phyloP scores from a whole-genome alignment of 768 basidiomycete species.

The Boletus subparvulus region DNA sequence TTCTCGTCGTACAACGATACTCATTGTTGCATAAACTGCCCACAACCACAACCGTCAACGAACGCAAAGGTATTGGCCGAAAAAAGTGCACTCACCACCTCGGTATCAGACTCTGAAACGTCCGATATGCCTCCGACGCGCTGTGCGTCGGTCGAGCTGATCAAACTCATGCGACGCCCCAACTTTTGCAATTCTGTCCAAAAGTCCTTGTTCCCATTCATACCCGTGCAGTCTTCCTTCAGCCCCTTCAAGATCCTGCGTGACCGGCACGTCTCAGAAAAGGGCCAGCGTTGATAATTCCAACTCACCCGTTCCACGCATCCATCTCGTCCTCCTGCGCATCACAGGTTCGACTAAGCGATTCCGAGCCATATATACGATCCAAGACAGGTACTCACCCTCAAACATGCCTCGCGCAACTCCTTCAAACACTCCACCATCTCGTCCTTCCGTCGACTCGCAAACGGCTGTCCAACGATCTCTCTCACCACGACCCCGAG shows the following conservation, averaged over 20 bases:
- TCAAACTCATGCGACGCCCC: slow-evolving; percentile 59
- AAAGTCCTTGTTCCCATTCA: slow-evolving; percentile 64
- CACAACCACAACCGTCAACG: not conserved
- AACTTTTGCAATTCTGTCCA: slow-evolving; percentile 57
- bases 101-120: slow-evolving; percentile 54
- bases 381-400: slow-evolving; percentile 39
- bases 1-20: not conserved
- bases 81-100: slow-evolving; percentile 43
- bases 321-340: slow-evolving; percentile 78
- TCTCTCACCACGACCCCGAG: slow-evolving; percentile 68
- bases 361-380: not conserved
- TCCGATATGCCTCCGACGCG: slow-evolving; percentile 55
- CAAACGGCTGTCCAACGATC: slow-evolving; percentile 70
- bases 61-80: not conserved
- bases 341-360: not conserved
- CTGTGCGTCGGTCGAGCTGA: slow-evolving; percentile 60
- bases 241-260: slow-evolving; percentile 62
- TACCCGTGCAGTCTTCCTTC: slow-evolving; percentile 50
- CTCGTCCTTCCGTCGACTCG: slow-evolving; percentile 61
- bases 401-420: slow-evolving; percentile 65
- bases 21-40: slow-evolving; percentile 28
- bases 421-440: slow-evolving; percentile 70
- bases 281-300: not conserved
- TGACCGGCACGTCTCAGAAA: not conserved
- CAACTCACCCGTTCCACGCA: slow-evolving; percentile 70